Conservation (phyloP, 75 land plant genomes). For the Pinus albicaulis region DNA sequence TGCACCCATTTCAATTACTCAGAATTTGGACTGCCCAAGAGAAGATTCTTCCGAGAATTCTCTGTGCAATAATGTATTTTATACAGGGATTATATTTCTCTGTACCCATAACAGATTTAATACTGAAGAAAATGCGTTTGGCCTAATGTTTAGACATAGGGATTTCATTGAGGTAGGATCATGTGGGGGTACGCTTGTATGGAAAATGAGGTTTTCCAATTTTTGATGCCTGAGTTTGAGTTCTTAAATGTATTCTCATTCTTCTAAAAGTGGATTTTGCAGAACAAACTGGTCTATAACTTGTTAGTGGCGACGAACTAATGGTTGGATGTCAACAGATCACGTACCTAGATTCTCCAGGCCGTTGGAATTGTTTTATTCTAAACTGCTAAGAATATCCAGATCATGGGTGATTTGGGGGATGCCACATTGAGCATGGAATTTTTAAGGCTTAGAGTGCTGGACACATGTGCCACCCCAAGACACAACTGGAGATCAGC, state of each 20-base stretch:
- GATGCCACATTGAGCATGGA: slow-evolving; percentile 3
- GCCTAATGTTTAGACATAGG: neutral
- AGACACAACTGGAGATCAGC: slow-evolving; percentile 1
- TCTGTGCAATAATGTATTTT: neutral
- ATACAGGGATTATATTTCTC: neutral
- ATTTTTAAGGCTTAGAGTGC: neutral
- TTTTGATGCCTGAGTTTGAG: neutral
- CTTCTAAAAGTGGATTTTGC: neutral
- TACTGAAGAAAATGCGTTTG: neutral
- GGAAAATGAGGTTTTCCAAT: neutral
- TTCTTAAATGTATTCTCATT: neutral
- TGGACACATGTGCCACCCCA: neutral
- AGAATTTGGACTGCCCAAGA: neutral
- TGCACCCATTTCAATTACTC: neutral
- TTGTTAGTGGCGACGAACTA: neutral
- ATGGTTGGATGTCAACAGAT: neutral
- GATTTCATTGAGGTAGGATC: neutral
- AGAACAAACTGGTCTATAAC: neutral
- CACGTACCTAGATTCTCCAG: neutral
- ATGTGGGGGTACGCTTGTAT: neutral
- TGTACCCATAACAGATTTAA: neutral
- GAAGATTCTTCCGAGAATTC: neutral
- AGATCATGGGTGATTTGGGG: neutral
- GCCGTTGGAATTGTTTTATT: neutral
- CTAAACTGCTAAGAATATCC: neutral